Evolutionary conservation across 805 yeast genomes (phyloP), one percentile per base, ranked within the genome.

Genomic region (Lipomyces yamadae): DNA sequence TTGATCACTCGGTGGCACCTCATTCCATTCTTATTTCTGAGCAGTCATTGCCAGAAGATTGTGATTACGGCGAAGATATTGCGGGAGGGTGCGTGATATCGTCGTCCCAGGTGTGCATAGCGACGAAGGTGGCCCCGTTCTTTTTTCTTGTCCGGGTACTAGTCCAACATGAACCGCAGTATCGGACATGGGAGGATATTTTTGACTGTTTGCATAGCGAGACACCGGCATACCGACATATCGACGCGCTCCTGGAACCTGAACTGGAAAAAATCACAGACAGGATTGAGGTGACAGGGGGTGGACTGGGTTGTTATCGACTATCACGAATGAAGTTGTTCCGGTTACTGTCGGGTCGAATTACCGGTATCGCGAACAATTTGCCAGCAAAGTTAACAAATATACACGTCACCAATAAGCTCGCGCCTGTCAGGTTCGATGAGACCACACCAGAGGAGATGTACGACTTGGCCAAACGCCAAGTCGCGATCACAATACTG

Each of bases 401-500:
- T 53, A 34, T 54, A 13, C 62, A 60, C 48, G 60, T 71, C 15
- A 63, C 50, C 13, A 35, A 56, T 30, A 32, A n/a, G 34, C 61
- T 71, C 5, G 63, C 64, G 29, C 65, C 67, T 15, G 64, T 60
- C 5, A 35, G 59, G 32, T 39, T 61, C n/a, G 73, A 63, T 13
- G 58, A 48, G n/a, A 30, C 59, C 18, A 64, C 63, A 2, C 66
- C 69, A 13, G 66, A 67, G n/a, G 60, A 54, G n/a, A 66, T 72
- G 62, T 48, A 54, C 50, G 54, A 32, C 11, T 55, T 35, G 18
- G 71, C 72, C 32, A 60, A 67, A 34, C 42, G 30, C 10, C 59
- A 48, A 50, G 39, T 57, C 30, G 77, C 77, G 2, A 62, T 68
- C 11, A 57, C 64, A 39, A 63, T 77, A 45, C 48, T 77, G 10